Percentiles rank a stretch among this genome's conserved stretches.
Conservation (phyloP, 805 yeast genomes). For the Ogataea pignaliae region DNA sequence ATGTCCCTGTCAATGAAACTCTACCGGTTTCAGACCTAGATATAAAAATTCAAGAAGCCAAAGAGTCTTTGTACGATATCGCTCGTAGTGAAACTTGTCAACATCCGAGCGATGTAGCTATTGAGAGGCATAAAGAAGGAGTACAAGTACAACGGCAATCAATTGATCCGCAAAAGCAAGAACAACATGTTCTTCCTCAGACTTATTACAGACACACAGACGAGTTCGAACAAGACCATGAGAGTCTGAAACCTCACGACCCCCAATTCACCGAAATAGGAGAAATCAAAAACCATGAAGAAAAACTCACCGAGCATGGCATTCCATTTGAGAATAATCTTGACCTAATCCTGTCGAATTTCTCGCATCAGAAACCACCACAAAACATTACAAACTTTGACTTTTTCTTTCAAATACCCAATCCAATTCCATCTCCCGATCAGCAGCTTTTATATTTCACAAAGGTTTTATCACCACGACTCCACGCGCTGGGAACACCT, state of each 20-base stretch:
- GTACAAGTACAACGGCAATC: no score
- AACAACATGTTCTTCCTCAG: no score
- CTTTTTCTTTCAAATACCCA: slow-evolving; percentile 1
- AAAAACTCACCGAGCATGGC: neutral
- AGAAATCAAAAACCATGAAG: neutral
- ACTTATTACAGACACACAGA: neutral
- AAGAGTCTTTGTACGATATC: no score
- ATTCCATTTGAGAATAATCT: neutral
- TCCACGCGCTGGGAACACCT: slow-evolving; percentile 19
- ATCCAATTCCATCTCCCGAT: slow-evolving; percentile 2
- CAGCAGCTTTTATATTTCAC: slow-evolving; percentile 20
- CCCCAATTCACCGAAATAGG: neutral
- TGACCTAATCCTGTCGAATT: neutral
- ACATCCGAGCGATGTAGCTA: no score
- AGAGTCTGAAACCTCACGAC: neutral
- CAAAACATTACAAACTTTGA: neutral
- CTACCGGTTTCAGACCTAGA: neutral
- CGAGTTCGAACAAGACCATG: neutral
- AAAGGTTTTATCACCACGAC: slow-evolving; percentile 20
- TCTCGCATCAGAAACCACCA: neutral
- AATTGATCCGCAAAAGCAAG: no score
- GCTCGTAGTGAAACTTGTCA: no score
- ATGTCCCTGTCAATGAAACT: neutral
- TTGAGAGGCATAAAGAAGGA: no score
- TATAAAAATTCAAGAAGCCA: neutral